Conservation (phyloP, 371 early-diverging fungal genomes). For the Mortierella sp. region DNA sequence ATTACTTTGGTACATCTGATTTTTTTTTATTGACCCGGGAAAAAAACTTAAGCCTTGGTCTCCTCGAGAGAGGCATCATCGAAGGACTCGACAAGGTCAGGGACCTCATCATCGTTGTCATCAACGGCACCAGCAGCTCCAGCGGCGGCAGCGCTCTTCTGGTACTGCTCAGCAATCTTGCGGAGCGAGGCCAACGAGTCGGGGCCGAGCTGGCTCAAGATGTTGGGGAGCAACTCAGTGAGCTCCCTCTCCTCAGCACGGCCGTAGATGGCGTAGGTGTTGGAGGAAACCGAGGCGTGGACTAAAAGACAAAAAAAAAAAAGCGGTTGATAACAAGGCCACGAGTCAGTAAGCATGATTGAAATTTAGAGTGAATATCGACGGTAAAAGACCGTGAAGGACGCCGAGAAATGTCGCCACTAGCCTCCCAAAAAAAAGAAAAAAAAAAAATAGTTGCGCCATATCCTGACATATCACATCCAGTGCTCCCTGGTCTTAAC, state of each 20-base stretch:
- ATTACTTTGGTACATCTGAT: too few species aligned
- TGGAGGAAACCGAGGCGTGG: conserved; percentile 85
- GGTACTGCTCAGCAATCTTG: conserved; percentile 88
- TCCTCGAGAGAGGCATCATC: conserved; percentile 55
- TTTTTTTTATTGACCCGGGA: too few species aligned
- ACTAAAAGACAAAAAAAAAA: conserved; percentile 58
- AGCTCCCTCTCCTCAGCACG: conserved; percentile 89
- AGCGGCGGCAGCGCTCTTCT: conserved; percentile 48
- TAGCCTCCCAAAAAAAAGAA: background rate
- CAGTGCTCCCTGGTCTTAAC: too few species aligned
- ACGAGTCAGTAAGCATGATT: background rate
- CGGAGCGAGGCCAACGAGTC: conserved; percentile 91
- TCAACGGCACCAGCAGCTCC: conserved; percentile 12
- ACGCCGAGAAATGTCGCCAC: too few species aligned
- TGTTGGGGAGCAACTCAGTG: conserved; percentile 91
- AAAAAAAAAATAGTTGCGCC: background rate
- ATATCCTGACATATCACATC: too few species aligned
- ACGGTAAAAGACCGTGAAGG: too few species aligned
- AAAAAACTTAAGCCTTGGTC: conserved; percentile 14
- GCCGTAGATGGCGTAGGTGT: conserved; percentile 95
- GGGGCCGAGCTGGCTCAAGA: conserved; percentile 96
- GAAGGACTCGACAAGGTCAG: conserved; percentile 57
- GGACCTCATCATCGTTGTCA: conserved; percentile 54
- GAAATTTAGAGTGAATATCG: too few species aligned
- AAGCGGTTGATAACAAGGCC: background rate